Base-by-base conservation (phyloP, 2,329 filamentous ascomycete species). In the Verticillium tricorpus region DNA sequence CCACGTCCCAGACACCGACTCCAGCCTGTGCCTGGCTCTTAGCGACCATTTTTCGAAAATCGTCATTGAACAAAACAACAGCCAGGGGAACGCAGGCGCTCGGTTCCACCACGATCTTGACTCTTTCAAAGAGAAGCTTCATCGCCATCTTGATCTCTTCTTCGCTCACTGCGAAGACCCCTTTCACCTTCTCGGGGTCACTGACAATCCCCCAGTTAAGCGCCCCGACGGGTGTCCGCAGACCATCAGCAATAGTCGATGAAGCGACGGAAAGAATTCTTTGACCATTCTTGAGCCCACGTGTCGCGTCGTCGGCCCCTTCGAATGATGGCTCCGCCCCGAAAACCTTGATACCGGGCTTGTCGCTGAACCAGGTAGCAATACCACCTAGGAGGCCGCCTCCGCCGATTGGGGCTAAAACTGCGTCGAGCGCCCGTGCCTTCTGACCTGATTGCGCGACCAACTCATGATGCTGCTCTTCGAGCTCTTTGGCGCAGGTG, bases 61-160 rank as follows among this genome's bases (percentile, higher is more conserved):
- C 83, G 67, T 87, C 84, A 70, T 88, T 83, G 64, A 82, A 89
- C 67, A 89, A 70, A 58, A 82, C 80, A 14, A 85, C 85, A 2
- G 87, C 87, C 64, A 90, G 68, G 1, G 81, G 81, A 4, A 89
- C 86, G 1, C 82, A 85, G 1, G 85, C 82, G 70, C 82, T 86
- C 28, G 87, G 87, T 72, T 89, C 87, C 15, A 89, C 81, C 60
- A 89, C 79, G 57, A 87, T 78, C 77, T 89, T 89, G 77, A 88
- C 83, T 60, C 86, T 73, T 75, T 90, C 87, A 66, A 88, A 69
- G 22, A 88, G 83, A 63, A 89, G 67, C 59, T 77, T 74, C 81
- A 89, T 81, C 9, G 86, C 83, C 25, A 78, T 77, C 68, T 82
- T 83, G 68, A 90, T 89, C 74, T 89, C 82, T 62, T 84, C 81